Evolutionary conservation across 805 yeast genomes (phyloP).

Genomic region (Hanseniaspora taiwanica): DNA sequence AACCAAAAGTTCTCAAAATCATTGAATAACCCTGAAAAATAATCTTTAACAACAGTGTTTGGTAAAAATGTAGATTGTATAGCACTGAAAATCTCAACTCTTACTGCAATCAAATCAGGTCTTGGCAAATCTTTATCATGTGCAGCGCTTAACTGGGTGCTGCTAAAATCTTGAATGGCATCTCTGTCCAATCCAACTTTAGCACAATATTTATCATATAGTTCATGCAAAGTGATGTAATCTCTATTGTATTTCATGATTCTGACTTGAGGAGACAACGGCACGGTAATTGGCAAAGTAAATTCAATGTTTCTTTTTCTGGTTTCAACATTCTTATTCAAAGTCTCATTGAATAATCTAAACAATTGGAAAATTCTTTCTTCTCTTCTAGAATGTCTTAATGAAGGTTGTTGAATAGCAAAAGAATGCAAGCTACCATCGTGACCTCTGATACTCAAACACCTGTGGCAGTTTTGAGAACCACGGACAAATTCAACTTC

Average conservation of each 20-base stretch:
- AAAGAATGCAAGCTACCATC: conserved; percentile 88
- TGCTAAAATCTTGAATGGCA: conserved; percentile 77
- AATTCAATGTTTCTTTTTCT: conserved; percentile 75
- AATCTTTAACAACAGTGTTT: conserved; percentile 63
- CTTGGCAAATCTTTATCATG: conserved; percentile 87
- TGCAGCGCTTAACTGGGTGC: conserved; percentile 80
- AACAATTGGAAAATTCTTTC: conserved; percentile 88
- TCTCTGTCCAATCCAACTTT: conserved; percentile 64
- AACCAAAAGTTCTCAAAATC: conserved; percentile 93
- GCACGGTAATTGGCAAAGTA: conserved; percentile 84
- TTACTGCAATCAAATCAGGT: conserved; percentile 79
- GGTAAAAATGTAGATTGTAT: conserved; percentile 85
- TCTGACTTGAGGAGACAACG: conserved; percentile 88
- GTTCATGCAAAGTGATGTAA: conserved; percentile 58
- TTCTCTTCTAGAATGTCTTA: conserved; percentile 92
- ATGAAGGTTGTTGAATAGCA: conserved; percentile 96
- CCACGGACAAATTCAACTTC: conserved; percentile 81
- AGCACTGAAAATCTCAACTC: conserved; percentile 83
- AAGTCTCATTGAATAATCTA: conserved; percentile 72
- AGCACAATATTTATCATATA: conserved; percentile 81
- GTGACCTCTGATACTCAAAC: conserved; percentile 81
- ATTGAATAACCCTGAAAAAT: conserved; percentile 55
- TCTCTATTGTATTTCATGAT: conserved; percentile 74
- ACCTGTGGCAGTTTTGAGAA: conserved; percentile 77
- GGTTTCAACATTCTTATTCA: conserved; percentile 73